phyloP scores from a whole-genome alignment of 164 flowering plant genomes.

The Vitis rupestris region DNA sequence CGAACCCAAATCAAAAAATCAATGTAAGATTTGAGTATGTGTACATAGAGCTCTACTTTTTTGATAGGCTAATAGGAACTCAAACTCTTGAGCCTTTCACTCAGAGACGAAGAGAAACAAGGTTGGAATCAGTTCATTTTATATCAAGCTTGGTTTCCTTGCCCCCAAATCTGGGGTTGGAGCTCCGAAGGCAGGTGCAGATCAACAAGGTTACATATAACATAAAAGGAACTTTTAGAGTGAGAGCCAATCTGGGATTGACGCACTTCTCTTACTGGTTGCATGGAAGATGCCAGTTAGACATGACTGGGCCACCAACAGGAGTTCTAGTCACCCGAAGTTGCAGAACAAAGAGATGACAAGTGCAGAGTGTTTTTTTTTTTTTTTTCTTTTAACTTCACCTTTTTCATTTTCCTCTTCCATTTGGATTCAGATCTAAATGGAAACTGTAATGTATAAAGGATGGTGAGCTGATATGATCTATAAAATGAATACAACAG shows the following conservation, averaged over 20 bases:
- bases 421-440: constrained; percentile 1
- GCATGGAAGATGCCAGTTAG: constrained; percentile 61
- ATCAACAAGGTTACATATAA: constrained; percentile 50
- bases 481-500: too few species aligned
- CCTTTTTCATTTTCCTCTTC: background rate
- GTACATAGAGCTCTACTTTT: constrained; percentile 58
- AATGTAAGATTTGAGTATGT: constrained; percentile 51
- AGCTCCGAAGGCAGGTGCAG: constrained; percentile 59
- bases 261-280: constrained; percentile 68
- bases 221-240: constrained; percentile 59
- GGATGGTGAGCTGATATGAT: background rate
- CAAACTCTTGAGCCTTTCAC: constrained; percentile 56
- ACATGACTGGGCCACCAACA: constrained; percentile 76
- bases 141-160: constrained; percentile 67
- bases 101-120: constrained; percentile 42
- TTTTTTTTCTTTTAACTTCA: background rate
- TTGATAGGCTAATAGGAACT: constrained; percentile 50
- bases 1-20: constrained; percentile 73
- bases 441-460: constrained; percentile 3
- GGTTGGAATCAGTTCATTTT: constrained; percentile 50
- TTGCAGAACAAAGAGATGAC: constrained; percentile 64
- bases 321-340: constrained; percentile 56
- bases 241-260: constrained; percentile 50
- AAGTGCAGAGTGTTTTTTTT: constrained; percentile 1
- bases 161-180: constrained; percentile 44